A percentile compares a stretch with the other conserved stretches of the same genome.
phyloP scores from a whole-genome alignment of 2,329 filamentous ascomycete genomes.

The Fusarium sterilihyphosum region DNA sequence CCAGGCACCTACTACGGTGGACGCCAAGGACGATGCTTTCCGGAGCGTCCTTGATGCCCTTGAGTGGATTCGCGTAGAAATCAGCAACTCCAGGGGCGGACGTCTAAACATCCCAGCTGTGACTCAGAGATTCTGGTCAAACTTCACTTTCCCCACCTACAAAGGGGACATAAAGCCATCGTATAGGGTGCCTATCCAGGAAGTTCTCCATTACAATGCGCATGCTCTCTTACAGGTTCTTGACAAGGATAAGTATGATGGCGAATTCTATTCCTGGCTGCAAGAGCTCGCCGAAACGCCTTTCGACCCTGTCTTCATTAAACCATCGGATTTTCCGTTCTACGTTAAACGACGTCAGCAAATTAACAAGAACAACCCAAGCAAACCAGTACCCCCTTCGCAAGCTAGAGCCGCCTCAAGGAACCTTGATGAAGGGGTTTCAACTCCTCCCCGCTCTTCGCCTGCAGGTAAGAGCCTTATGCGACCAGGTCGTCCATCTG shows the following conservation, averaged over 20 bases:
- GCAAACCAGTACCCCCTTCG: not conserved
- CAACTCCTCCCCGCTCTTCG: slow-evolving; percentile 35
- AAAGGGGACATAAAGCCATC: slow-evolving; percentile 43
- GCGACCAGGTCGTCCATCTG: slow-evolving; percentile 51
- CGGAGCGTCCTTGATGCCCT: slow-evolving; percentile 43
- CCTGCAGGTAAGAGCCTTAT: slow-evolving; percentile 48
- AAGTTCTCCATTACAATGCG: slow-evolving; percentile 58
- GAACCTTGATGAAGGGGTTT: slow-evolving; percentile 18
- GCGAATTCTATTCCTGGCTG: slow-evolving; percentile 49
- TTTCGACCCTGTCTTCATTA: slow-evolving; percentile 44
- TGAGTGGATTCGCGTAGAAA: slow-evolving; percentile 30
- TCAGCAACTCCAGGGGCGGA: slow-evolving; percentile 33
- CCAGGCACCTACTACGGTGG: not conserved
- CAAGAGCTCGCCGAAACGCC: slow-evolving; percentile 39
- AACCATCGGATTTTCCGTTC: slow-evolving; percentile 45
- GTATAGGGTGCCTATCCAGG: slow-evolving; percentile 54
- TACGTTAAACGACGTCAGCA: slow-evolving; percentile 38
- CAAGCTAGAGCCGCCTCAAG: not conserved
- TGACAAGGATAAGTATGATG: slow-evolving; percentile 47
- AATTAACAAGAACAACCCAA: slow-evolving; percentile 20
- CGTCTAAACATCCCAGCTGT: slow-evolving; percentile 33
- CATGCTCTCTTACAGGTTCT: slow-evolving; percentile 51
- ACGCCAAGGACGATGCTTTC: slow-evolving; percentile 36
- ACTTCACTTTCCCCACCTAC: slow-evolving; percentile 45
- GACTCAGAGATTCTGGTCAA: slow-evolving; percentile 47